phyloP scores from a whole-genome alignment of 176 grass and related monocot species.

The Poa pratensis region DNA sequence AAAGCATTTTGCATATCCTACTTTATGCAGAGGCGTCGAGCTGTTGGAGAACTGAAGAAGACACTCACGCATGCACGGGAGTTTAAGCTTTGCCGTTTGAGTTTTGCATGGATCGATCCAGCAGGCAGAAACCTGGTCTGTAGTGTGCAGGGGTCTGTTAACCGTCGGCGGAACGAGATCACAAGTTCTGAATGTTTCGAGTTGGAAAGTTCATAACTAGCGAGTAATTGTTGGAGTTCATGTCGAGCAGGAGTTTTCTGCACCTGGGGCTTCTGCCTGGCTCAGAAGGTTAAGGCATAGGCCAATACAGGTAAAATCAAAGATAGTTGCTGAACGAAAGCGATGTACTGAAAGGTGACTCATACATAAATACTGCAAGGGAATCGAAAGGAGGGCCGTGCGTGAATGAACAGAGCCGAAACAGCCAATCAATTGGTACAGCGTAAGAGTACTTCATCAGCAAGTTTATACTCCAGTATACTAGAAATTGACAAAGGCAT shows the following conservation, averaged over 20 bases:
- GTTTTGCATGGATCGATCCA: slow-evolving; percentile 30
- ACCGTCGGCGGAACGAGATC: neutral
- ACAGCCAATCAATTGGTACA: neutral
- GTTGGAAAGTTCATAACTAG: slow-evolving; percentile 8
- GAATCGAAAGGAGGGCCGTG: neutral
- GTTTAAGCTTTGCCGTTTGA: slow-evolving; percentile 29
- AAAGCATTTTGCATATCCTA: neutral
- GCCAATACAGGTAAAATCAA: neutral
- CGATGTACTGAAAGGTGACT: slow-evolving; percentile 11
- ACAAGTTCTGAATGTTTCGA: slow-evolving; percentile 9
- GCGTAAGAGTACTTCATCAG: slow-evolving; percentile 13
- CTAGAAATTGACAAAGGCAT: neutral
- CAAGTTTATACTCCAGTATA: neutral
- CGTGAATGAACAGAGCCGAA: neutral
- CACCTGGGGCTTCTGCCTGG: neutral
- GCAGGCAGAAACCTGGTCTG: neutral
- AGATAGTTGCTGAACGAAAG: neutral
- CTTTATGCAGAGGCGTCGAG: neutral
- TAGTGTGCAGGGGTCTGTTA: neutral
- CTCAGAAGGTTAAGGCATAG: neutral
- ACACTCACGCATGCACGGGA: too few species aligned
- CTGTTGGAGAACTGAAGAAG: too few species aligned
- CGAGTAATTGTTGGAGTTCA: neutral
- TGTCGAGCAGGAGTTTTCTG: neutral
- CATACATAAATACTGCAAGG: too few species aligned